Evolutionary conservation across 441 rosid genomes (phyloP), one percentile per base, ranked within the genome.

Genomic region (Gossypium aridum): DNA sequence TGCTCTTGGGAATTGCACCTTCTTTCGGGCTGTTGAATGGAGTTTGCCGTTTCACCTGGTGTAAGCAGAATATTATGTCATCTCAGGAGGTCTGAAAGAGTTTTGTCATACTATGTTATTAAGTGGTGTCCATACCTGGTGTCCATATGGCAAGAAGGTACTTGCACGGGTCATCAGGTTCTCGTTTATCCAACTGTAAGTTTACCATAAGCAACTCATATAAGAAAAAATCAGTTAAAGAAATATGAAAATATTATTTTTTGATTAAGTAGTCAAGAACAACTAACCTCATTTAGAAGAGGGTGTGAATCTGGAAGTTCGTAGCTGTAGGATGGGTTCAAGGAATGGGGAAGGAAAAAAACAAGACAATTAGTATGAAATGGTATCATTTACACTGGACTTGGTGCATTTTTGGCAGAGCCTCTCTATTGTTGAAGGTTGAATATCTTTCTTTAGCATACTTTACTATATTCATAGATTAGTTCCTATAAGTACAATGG

Each of bases 121-220:
- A 20, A 37, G 23, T 16, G 59, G 34, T 71, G 31, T 64, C 14
- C 65, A 63, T 57, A 84, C 91, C 91, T 79, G 91, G 91, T 45
- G 88, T 84, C 91, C 91, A 88, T 73, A 88, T 86, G 51, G 91
- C 89, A 51, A 88, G 88, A 69, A 88, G 80, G 76, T 88, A 88
- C 14, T 78, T 79, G 65, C 87, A 70, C 34, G 89, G 91, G 75
- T 88, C 89, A 63, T 86, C 89, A 34, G 75, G 78, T 77, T 86
- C 89, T 79, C 86, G 83, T 74, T 82, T 76, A 28, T 88, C 89
- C 79, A 86, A 74, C 91, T 88, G 80, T 70, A 66, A 68, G 8
- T 71, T 67, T 37, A 80, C 28, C 16, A 63, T 13, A 37, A 75
- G 37, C 47, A 67, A n/a, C 70, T 74, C 56, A 47, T 73, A 71